Percentiles rank a stretch among this genome's conserved stretches.
These are phyloP conservation scores for Debaryomyces maramus DNA, from an alignment of 805 yeast genomes.

Conservation along the genomic window DNA sequence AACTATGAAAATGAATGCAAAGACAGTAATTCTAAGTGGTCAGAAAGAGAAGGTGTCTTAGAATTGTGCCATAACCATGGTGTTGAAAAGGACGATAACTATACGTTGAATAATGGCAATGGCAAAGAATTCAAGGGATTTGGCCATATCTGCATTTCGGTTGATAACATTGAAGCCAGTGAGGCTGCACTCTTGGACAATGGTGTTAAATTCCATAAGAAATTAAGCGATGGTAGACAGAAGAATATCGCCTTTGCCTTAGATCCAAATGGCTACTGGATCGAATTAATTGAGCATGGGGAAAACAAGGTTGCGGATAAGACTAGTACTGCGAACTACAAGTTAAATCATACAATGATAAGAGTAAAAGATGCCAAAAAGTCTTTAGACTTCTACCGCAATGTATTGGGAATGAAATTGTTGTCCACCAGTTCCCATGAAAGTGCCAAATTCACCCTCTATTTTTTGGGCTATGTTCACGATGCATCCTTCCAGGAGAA, in stretches of 20 bases:
- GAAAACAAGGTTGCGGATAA: constrained; percentile 39
- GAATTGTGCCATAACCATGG: constrained; percentile 86
- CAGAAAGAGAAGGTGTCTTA: constrained; percentile 63
- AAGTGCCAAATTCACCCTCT: constrained; percentile 78
- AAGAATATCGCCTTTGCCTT: constrained; percentile 89
- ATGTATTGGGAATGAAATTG: constrained; percentile 79
- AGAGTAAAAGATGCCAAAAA: constrained; percentile 82
- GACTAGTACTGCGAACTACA: constrained; percentile 42
- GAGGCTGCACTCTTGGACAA: constrained; percentile 58
- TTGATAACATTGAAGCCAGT: constrained; percentile 67
- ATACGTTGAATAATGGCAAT: constrained; percentile 75
- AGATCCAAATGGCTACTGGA: constrained; percentile 97
- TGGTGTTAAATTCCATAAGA: constrained; percentile 80
- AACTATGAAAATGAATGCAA: constrained; percentile 50
- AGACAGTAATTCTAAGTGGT: constrained; percentile 37
- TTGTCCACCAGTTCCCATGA: constrained; percentile 55
- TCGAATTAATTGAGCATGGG: constrained; percentile 74
- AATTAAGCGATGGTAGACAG: constrained; percentile 85
- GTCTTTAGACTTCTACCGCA: constrained; percentile 76
- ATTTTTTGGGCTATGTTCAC: constrained; percentile 77
- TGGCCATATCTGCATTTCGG: constrained; percentile 90
- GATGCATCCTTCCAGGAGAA: constrained; percentile 44
- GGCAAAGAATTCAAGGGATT: constrained; percentile 83
- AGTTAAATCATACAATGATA: constrained; percentile 89
- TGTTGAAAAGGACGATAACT: constrained; percentile 56